Evolutionary conservation across 176 grass and related monocot species (phyloP).

Genomic region (Phoenix dactylifera): DNA sequence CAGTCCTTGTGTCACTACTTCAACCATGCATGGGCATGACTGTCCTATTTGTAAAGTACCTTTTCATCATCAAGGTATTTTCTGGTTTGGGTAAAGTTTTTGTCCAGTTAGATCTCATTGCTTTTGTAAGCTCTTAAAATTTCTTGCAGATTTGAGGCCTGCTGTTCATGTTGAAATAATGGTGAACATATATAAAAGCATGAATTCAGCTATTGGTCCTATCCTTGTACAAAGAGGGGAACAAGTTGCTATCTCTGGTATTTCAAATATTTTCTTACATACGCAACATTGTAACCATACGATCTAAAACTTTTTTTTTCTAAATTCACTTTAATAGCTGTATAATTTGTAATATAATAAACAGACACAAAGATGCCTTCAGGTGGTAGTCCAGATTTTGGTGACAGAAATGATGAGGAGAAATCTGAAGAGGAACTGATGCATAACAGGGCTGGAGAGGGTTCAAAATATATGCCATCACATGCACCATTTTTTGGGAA

Average conservation of each 20-base stretch:
- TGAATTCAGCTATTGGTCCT: conserved; percentile 56
- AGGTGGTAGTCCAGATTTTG: conserved; percentile 40
- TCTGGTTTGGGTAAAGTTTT: background rate
- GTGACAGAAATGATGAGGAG: conserved; percentile 27
- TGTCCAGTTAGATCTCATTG: background rate
- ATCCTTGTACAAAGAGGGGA: conserved; percentile 29
- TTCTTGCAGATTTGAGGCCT: conserved; percentile 27
- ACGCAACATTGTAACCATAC: too few relatives aligned
- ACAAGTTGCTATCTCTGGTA: conserved; percentile 51
- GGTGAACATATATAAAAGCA: conserved; percentile 63
- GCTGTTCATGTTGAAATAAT: conserved; percentile 61
- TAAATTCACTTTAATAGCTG: too few relatives aligned
- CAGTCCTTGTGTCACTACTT: conserved; percentile 51
- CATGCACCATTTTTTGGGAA: conserved; percentile 17
- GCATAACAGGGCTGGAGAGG: conserved; percentile 27
- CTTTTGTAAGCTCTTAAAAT: background rate
- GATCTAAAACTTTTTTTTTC: too few relatives aligned
- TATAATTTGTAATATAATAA: background rate
- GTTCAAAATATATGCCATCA: conserved; percentile 27
- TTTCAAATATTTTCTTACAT: background rate
- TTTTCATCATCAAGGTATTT: conserved; percentile 54
- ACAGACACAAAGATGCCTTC: conserved; percentile 41
- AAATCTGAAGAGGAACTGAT: conserved; percentile 36
- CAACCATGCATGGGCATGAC: conserved; percentile 32
- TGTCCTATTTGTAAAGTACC: conserved; percentile 67